Base-by-base conservation (phyloP, 257 asterid species). In the Ocimum tenuiflorum region DNA sequence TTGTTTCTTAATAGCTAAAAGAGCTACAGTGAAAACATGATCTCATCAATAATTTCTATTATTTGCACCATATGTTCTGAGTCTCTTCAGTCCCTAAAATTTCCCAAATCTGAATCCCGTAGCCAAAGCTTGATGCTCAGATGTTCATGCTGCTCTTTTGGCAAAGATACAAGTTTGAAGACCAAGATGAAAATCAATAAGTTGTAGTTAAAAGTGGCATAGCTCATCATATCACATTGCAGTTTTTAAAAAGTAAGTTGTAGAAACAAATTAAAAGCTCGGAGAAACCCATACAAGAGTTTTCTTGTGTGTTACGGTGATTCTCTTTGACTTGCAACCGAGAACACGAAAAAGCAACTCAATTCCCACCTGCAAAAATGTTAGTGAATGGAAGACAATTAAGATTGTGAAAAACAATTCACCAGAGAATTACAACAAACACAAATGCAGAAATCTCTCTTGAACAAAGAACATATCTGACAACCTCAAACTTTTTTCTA, bases 241-340 rank as follows among this genome's bases (percentile, higher is more conserved):
- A 9, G 27, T 53, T 35, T 45, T 9, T 46, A 63, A 24, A 7
- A 57, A 14, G 15, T 33, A 24, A 51, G 13, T 43, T 36, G 51
- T 48, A 57, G 20, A 36, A 48, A 74, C 18, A 56, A 65, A 67
- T 20, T 29, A 23, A 67, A 33, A 58, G 46, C 68, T 60, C 74
- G 75, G 68, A 55, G 67, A 73, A 61, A 55, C 20, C n/a, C 87
- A 36, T 94, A 94, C 99, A 19, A 94, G 92, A 49, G 99, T 88
- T 84, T 88, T 94, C 85, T 94, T 94, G 78, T 88, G 96, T 18
- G 99, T 90, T 67, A 94, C 95, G 6, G 99, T 89, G 63, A 94
- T 90, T 71, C 96, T 83, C 88, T 94, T 94, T 74, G 97, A 94
- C 80, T 89, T 94, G 91, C 95, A 86, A 63, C 99, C 99, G 50